phyloP scores from a whole-genome alignment of 2,329 filamentous ascomycete species.

The Nemania bipapillata region DNA sequence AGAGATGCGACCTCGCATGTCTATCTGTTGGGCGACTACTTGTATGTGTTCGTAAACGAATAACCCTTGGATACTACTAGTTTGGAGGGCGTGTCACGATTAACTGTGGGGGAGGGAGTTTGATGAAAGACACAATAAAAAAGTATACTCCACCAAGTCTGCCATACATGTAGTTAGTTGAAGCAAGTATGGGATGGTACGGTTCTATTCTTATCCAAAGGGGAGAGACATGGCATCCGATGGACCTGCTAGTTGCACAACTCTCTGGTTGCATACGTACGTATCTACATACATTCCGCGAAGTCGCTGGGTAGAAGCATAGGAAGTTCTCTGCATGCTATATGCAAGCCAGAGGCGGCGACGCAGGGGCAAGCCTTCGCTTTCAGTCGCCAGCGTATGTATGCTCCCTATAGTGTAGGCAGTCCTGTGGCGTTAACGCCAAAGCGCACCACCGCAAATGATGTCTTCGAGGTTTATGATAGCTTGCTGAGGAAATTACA shows the following conservation, averaged over 20 bases:
- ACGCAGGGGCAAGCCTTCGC: slow-evolving; percentile 30
- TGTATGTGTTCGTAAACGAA: no score
- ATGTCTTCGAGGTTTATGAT: background rate
- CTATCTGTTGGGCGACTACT: background rate
- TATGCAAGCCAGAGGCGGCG: slow-evolving; percentile 28
- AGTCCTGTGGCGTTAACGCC: slow-evolving; percentile 20
- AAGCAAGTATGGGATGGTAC: background rate
- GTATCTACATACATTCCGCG: no score
- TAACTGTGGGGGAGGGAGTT: background rate
- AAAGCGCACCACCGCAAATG: background rate
- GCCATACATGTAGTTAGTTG: background rate
- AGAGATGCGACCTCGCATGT: slow-evolving; percentile 1
- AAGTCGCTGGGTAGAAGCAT: background rate
- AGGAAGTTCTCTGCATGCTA: slow-evolving; percentile 22
- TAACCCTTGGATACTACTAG: background rate
- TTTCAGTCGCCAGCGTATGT: slow-evolving; percentile 1
- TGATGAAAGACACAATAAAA: no score
- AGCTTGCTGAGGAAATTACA: slow-evolving; percentile 5
- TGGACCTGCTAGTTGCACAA: background rate
- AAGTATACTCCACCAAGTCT: background rate
- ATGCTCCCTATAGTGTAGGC: background rate
- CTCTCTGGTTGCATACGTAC: slow-evolving; percentile 8
- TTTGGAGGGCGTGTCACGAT: background rate
- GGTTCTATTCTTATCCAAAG: slow-evolving; percentile 31
- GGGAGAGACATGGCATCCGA: background rate